Evolutionary conservation across 2,329 filamentous ascomycete genomes (phyloP).

Genomic region (Ceratocystis cacaofunesta): DNA sequence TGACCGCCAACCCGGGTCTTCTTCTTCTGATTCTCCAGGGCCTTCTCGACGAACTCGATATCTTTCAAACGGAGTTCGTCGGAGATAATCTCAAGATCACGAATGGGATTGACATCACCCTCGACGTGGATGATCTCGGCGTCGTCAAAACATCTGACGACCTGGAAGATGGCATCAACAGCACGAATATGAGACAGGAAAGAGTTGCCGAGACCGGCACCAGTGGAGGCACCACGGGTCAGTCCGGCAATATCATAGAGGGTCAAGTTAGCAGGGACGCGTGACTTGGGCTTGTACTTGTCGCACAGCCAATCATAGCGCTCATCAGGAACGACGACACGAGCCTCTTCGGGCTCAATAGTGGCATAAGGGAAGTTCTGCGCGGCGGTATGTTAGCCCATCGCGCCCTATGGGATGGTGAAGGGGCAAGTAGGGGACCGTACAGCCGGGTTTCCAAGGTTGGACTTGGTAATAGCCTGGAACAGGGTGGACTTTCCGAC

Average conservation of each 20-base stretch:
- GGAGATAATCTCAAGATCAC: constrained; percentile 91
- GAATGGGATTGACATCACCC: constrained; percentile 88
- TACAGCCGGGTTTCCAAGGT: constrained; percentile 91
- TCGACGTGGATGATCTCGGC: constrained; percentile 99
- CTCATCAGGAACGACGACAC: constrained; percentile 90
- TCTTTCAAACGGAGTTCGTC: constrained; percentile 96
- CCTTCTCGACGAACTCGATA: constrained; percentile 96
- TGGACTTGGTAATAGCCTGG: constrained; percentile 97
- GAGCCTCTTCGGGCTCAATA: constrained; percentile 95
- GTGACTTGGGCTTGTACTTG: constrained; percentile 95
- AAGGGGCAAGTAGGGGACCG: constrained; percentile 28
- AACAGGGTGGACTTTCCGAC: constrained; percentile 99
- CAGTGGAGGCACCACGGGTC: constrained; percentile 88
- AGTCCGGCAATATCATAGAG: constrained; percentile 98
- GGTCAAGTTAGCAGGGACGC: constrained; percentile 92
- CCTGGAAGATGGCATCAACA: constrained; percentile 95
- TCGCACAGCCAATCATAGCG: constrained; percentile 91
- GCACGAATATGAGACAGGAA: constrained; percentile 98
- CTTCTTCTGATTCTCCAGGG: constrained; percentile 80
- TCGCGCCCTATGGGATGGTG: constrained; percentile 25
- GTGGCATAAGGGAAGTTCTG: constrained; percentile 98
- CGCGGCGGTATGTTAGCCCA: constrained; percentile 17
- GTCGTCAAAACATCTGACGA: constrained; percentile 94
- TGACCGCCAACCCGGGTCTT: constrained; percentile 90
- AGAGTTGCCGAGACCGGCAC: constrained; percentile 90